Percentiles rank a stretch among this genome's conserved stretches.
Evolutionary conservation across 2,329 filamentous ascomycete genomes (phyloP).

Genomic region (Cytospora mali): DNA sequence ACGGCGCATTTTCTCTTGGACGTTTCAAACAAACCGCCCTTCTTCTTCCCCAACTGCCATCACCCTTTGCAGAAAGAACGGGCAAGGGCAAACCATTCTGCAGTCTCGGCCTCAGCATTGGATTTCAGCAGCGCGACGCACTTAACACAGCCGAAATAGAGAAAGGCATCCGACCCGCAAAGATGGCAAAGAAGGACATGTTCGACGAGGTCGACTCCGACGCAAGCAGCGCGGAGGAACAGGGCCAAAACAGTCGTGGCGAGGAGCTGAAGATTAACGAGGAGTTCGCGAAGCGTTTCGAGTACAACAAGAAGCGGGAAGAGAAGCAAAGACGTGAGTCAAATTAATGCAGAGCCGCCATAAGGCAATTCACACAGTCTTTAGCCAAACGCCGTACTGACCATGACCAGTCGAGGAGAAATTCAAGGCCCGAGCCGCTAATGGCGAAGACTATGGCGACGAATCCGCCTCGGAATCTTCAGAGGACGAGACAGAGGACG

Average conservation of each 20-base stretch:
- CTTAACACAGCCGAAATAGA: not conserved
- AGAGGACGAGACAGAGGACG: conserved; percentile 82
- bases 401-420: conserved; percentile 79
- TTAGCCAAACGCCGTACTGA: not conserved
- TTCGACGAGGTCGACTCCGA: conserved; percentile 53
- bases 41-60: not conserved
- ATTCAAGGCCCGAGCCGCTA: conserved; percentile 55
- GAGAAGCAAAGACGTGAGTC: conserved; percentile 71
- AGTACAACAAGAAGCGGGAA: conserved; percentile 96
- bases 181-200: conserved; percentile 49
- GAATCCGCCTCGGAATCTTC: conserved; percentile 67
- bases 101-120: not conserved
- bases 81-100: not conserved
- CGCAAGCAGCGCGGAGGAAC: conserved; percentile 46
- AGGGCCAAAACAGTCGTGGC: conserved; percentile 45
- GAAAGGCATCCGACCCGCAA: conserved; percentile 30
- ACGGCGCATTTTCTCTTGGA: not conserved
- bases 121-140: not conserved
- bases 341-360: not conserved
- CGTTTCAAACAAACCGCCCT: not conserved
- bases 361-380: not conserved
- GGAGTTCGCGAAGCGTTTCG: conserved; percentile 85
- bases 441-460: conserved; percentile 50
- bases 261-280: conserved; percentile 78
- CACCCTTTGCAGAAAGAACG: not conserved